A percentile compares a stretch with the other conserved stretches of the same genome.
phyloP scores from a whole-genome alignment of 2,329 filamentous ascomycete genomes.

The Chaetothyriales sp. region DNA sequence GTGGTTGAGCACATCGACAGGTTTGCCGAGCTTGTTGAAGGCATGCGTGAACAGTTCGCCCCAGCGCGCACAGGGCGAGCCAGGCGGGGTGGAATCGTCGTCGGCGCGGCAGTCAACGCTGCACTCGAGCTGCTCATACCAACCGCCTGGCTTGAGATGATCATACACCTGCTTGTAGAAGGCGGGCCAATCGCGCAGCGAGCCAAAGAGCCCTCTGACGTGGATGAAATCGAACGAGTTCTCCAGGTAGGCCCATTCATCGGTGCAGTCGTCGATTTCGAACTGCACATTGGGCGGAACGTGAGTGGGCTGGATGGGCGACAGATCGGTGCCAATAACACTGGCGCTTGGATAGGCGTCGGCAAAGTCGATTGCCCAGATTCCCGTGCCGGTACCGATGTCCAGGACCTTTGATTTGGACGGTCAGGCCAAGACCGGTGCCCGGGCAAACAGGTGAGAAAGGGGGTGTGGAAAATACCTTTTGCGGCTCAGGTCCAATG shows the following conservation, averaged over 20 bases:
- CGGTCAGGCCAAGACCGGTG: too few species aligned
- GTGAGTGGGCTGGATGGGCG: slow-evolving; percentile 34
- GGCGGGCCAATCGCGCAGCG: slow-evolving; percentile 1
- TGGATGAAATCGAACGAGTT: slow-evolving; percentile 23
- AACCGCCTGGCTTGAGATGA: slow-evolving; percentile 25
- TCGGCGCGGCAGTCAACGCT: slow-evolving; percentile 1
- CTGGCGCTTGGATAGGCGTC: slow-evolving; percentile 25
- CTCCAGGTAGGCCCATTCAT: slow-evolving; percentile 20
- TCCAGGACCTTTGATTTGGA: slow-evolving; percentile 3
- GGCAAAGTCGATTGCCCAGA: slow-evolving; percentile 17
- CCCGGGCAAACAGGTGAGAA: too few species aligned
- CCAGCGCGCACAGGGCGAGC: slow-evolving; percentile 12
- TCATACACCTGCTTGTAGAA: slow-evolving; percentile 4
- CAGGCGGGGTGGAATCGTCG: slow-evolving; percentile 2
- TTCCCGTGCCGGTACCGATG: slow-evolving; percentile 9
- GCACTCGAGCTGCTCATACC: slow-evolving; percentile 22
- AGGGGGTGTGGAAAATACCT: not conserved
- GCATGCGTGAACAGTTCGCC: slow-evolving; percentile 18
- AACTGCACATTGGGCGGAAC: slow-evolving; percentile 23
- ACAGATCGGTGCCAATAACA: slow-evolving; percentile 34
- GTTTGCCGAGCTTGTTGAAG: slow-evolving; percentile 19
- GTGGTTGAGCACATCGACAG: slow-evolving; percentile 11
- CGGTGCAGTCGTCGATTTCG: slow-evolving; percentile 23
- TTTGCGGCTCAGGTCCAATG: slow-evolving; percentile 2
- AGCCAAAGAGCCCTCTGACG: slow-evolving; percentile 1